Conservation (phyloP, 2,329 filamentous ascomycete genomes). For the Xylariaceae sp. region DNA sequence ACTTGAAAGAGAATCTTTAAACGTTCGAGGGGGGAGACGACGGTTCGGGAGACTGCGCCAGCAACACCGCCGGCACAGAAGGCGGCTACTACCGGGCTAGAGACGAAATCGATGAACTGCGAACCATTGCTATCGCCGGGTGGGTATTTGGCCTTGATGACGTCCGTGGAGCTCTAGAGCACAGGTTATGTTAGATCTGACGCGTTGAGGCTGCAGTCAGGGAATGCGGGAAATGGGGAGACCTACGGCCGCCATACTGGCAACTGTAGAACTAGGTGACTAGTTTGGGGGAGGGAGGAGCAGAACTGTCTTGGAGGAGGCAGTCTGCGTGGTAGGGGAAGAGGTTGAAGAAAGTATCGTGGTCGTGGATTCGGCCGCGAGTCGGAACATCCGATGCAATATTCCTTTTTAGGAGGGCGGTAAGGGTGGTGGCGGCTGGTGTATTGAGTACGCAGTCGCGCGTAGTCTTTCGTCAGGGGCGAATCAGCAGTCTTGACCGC, state of each 20-base stretch:
- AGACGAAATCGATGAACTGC: constrained; percentile 51
- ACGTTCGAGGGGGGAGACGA: constrained; percentile 91
- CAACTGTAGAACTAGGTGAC: too few relatives aligned
- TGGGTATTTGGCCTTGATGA: constrained; percentile 30
- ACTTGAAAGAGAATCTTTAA: constrained; percentile 98
- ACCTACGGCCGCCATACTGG: constrained; percentile 39
- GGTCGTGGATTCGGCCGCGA: too few relatives aligned
- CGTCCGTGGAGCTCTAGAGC: constrained; percentile 24
- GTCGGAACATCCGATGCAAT: too few relatives aligned
- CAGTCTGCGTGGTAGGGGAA: too few relatives aligned
- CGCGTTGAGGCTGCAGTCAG: constrained; percentile 6
- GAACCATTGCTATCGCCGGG: constrained; percentile 24
- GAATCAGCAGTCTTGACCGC: constrained; percentile 24
- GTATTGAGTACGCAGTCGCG: constrained; percentile 14
- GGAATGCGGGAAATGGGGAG: constrained; percentile 5
- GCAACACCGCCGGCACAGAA: constrained; percentile 93
- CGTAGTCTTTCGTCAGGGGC: constrained; percentile 24
- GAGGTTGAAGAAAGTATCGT: constrained; percentile 8
- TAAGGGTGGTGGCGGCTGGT: too few relatives aligned
- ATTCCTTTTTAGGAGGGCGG: too few relatives aligned
- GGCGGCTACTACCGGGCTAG: constrained; percentile 82
- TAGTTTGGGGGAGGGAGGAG: too few relatives aligned
- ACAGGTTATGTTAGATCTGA: too few relatives aligned
- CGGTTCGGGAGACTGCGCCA: constrained; percentile 93
- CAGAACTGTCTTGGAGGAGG: too few relatives aligned